A percentile compares a stretch with the other conserved stretches of the same genome.
Evolutionary conservation across 2,329 filamentous ascomycete species (phyloP).

Genomic region (Ophiocordyceps camponoti-saundersi): DNA sequence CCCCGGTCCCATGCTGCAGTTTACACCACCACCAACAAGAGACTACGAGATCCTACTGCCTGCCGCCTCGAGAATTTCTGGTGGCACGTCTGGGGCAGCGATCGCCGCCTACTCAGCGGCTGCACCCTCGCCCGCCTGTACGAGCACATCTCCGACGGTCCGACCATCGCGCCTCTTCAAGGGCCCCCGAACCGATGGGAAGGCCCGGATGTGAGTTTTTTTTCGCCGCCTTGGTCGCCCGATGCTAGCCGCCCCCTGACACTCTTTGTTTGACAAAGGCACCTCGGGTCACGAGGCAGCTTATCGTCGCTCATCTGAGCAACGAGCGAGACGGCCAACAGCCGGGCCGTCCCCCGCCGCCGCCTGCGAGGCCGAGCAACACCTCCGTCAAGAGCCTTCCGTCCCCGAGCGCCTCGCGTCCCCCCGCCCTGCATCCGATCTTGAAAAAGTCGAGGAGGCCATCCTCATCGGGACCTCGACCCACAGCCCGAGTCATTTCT

Average conservation of each 20-base stretch:
- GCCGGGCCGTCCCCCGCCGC: slow-evolving; percentile 3
- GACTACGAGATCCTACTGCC: slow-evolving; percentile 43
- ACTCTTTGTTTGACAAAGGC: slow-evolving; percentile 6
- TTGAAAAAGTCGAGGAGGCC: slow-evolving; percentile 40
- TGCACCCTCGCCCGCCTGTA: slow-evolving; percentile 36
- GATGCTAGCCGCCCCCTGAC: neutral
- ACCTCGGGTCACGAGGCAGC: slow-evolving; percentile 11
- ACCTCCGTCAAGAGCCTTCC: slow-evolving; percentile 13
- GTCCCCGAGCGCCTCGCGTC: slow-evolving; percentile 21
- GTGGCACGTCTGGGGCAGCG: slow-evolving; percentile 49
- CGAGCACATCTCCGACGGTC: slow-evolving; percentile 38
- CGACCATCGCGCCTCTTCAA: slow-evolving; percentile 37
- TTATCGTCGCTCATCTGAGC: slow-evolving; percentile 9
- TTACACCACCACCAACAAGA: slow-evolving; percentile 42
- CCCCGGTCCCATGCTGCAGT: slow-evolving; percentile 18
- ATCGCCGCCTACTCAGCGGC: slow-evolving; percentile 34
- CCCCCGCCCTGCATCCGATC: slow-evolving; percentile 36
- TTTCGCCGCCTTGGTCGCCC: too few relatives aligned
- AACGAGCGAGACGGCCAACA: slow-evolving; percentile 3
- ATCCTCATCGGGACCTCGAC: slow-evolving; percentile 33
- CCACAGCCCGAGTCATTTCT: slow-evolving; percentile 44
- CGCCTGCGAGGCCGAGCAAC: slow-evolving; percentile 6
- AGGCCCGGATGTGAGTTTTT: slow-evolving; percentile 23
- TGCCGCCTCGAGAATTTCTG: slow-evolving; percentile 47
- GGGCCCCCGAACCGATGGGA: slow-evolving; percentile 37